phyloP scores from a whole-genome alignment of 371 early-diverging fungal genomes.

The Scutellospora calospora region DNA sequence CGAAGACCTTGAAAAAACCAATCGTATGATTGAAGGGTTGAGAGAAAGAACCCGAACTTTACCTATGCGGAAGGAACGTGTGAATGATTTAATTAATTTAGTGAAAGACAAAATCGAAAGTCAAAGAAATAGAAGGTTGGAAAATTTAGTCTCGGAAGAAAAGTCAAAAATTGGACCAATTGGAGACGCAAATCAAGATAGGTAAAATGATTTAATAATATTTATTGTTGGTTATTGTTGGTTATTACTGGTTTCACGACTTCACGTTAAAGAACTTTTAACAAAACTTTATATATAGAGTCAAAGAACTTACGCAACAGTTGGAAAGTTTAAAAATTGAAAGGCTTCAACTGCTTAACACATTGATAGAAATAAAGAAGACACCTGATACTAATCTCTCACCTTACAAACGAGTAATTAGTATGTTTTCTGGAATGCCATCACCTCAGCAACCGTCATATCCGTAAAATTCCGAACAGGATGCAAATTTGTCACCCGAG shows the following conservation, averaged over 20 bases:
- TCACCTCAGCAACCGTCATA: background rate
- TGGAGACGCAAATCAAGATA: background rate
- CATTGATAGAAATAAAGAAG: background rate
- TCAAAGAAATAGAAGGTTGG: background rate
- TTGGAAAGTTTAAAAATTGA: background rate
- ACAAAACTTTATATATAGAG: background rate
- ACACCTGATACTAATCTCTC: background rate
- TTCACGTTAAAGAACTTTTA: too few species aligned
- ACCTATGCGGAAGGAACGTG: background rate
- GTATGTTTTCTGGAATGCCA: background rate
- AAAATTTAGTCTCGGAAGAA: background rate
- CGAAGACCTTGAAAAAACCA: background rate
- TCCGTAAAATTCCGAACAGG: too few species aligned
- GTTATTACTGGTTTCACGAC: too few species aligned
- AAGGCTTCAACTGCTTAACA: background rate
- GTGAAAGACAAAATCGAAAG: constrained; percentile 14
- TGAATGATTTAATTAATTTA: background rate
- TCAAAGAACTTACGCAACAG: background rate
- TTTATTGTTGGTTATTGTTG: too few species aligned
- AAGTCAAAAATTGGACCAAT: background rate
- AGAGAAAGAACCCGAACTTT: background rate
- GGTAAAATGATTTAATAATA: background rate
- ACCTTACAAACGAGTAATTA: background rate
- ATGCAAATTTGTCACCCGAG: too few species aligned
- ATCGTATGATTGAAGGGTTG: constrained; percentile 4